phyloP scores from a whole-genome alignment of 371 early-diverging fungal genomes.

The Encephalitozoon hellem region DNA sequence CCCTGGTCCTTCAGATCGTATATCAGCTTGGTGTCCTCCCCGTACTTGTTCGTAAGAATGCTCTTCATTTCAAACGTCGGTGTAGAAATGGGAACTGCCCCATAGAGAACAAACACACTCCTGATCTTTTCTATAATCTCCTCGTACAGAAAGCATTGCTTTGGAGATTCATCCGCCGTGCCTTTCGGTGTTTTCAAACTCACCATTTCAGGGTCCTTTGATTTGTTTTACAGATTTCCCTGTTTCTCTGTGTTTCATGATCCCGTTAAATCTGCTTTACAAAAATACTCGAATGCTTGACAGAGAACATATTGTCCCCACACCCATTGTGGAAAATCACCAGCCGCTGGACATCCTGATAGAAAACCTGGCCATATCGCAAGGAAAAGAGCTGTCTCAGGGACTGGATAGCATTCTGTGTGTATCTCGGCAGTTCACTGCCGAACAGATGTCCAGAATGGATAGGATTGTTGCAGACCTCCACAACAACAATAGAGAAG shows the following conservation, averaged over 20 bases:
- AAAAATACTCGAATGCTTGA: background rate
- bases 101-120: slow-evolving; percentile 79
- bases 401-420: background rate
- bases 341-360: background rate
- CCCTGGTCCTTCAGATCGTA: slow-evolving; percentile 95
- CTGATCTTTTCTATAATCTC: slow-evolving; percentile 75
- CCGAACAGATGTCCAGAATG: background rate
- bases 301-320: background rate
- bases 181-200: slow-evolving; percentile 66
- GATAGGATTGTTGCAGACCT: background rate
- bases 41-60: slow-evolving; percentile 92
- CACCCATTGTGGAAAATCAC: background rate
- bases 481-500: background rate
- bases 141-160: slow-evolving; percentile 84
- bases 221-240: background rate
- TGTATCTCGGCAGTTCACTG: background rate
- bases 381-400: background rate
- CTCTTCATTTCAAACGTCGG: slow-evolving; percentile 96
- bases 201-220: slow-evolving; percentile 12
- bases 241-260: background rate
- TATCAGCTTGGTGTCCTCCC: slow-evolving; percentile 94
- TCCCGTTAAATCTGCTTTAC: background rate
- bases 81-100: slow-evolving; percentile 92
- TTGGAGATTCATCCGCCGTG: slow-evolving; percentile 82
- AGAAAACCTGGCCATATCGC: background rate